phyloP scores from a whole-genome alignment of 2,329 filamentous ascomycete genomes.

The Mariannaea sp. region DNA sequence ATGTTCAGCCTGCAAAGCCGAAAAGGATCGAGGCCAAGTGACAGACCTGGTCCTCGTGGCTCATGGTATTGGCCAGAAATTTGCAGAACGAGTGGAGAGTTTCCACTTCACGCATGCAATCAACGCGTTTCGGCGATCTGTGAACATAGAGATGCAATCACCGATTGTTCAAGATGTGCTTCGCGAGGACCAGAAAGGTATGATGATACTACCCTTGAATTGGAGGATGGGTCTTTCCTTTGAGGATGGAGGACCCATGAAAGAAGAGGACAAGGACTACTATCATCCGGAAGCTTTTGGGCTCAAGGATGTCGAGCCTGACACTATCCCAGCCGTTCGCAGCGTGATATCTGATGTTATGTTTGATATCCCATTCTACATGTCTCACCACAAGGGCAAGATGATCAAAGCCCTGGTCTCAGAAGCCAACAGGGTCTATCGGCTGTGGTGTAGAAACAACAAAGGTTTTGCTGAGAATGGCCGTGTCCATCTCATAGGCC shows the following conservation, averaged over 20 bases:
- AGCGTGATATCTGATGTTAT: conserved; percentile 96
- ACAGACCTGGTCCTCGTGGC: conserved; percentile 89
- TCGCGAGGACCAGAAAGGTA: conserved; percentile 77
- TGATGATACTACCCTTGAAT: conserved; percentile 94
- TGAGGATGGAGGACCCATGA: conserved; percentile 73
- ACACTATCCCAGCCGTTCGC: conserved; percentile 88
- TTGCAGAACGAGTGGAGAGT: conserved; percentile 91
- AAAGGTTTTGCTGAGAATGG: conserved; percentile 80
- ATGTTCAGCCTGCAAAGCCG: conserved; percentile 65
- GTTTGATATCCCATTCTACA: conserved; percentile 97
- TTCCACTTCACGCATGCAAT: conserved; percentile 98
- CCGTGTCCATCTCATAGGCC: conserved; percentile 88
- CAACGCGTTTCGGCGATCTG: conserved; percentile 82
- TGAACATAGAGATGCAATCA: conserved; percentile 82
- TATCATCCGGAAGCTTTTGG: conserved; percentile 63
- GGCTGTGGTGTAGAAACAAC: conserved; percentile 93
- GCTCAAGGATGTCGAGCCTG: conserved; percentile 89
- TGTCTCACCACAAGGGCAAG: conserved; percentile 92
- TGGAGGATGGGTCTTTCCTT: conserved; percentile 90
- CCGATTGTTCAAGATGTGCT: conserved; percentile 76
- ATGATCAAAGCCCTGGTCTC: conserved; percentile 89
- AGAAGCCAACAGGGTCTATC: conserved; percentile 95
- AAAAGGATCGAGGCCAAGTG: conserved; percentile 70
- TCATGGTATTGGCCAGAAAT: conserved; percentile 95
- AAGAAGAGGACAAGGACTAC: conserved; percentile 56